Base-by-base conservation (phyloP, 306 rosid genomes). In the Heteromeles arbutifolia region DNA sequence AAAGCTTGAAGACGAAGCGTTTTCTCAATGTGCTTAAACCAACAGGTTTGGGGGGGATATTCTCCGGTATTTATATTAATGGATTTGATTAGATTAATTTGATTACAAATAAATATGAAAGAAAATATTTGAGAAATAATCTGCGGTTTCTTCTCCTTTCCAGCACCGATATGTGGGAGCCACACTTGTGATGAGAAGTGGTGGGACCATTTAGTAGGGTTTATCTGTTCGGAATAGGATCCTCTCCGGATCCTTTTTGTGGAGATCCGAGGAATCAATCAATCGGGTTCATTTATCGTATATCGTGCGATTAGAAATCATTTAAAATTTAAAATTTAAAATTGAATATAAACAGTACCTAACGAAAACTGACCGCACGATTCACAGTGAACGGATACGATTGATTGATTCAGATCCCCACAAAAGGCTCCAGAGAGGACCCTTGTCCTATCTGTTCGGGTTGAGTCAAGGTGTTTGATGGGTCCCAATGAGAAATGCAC, bases 171-270 rank as follows among this genome's bases (percentile, higher is more conserved):
- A 4, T n/a, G 61, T 12, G 75, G 86, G 88, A 22, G 79, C 83
- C 77, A 72, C 43, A 34, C 77, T 8, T 41, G 77, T 58, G 70
- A 64, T 2, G 73, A 69, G 79, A 79, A 69, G 82, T 79, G 86
- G 85, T 80, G 81, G 85, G 83, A 85, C 92, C 85, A 62, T 66
- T 44, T 18, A 59, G 13, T 43, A 59, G 57, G 78, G 67, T n/a
- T 56, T 54, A 21, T 78, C 62, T 64, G n/a, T 39, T 50, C 41
- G 0, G 12, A 37, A 37, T 37, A 37, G 41, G 10, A 37, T 37
- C 2, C 9, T 37, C 41, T 37, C 1, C 37, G 0, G 8, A 32
- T 32, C 0, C 2, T 32, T 0, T 32, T 37, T 37, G 0, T 2
- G 41, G 1, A 2, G 2, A 37, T 37, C 2, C 1, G 0, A 2